Evolutionary conservation across 768 basidiomycete species (phyloP).

Genomic region (Amyloporia xantha): DNA sequence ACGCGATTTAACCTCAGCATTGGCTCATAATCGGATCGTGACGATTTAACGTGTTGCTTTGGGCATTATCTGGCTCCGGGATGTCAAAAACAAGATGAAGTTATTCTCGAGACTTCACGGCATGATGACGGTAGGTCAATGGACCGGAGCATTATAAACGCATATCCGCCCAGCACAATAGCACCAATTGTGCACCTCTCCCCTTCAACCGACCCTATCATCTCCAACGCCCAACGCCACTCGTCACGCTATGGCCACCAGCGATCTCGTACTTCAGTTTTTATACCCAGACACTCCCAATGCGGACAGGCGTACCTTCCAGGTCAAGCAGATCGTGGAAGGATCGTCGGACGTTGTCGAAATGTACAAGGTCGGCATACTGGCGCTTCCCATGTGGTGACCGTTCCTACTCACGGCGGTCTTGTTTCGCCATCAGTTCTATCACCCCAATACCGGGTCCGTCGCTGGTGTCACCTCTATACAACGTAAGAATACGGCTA

Average conservation of each 20-base stretch:
- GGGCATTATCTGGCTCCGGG: background rate
- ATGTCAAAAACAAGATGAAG: background rate
- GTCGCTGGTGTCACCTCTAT: conserved; percentile 38
- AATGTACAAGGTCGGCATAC: conserved; percentile 35
- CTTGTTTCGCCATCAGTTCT: conserved; percentile 7
- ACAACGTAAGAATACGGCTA: conserved; percentile 40
- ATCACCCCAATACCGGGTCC: conserved; percentile 33
- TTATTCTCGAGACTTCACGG: background rate
- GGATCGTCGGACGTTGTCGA: conserved; percentile 25
- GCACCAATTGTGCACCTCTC: background rate
- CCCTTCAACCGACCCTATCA: background rate
- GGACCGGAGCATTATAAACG: background rate
- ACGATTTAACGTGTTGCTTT: conserved; percentile 11
- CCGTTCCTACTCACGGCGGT: background rate
- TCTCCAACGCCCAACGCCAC: background rate
- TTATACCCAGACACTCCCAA: conserved; percentile 22
- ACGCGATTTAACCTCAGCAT: conserved; percentile 20
- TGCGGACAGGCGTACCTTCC: conserved; percentile 39
- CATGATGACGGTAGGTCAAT: background rate
- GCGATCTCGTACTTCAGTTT: conserved; percentile 35
- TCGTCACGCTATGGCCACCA: conserved; percentile 9
- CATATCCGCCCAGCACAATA: background rate
- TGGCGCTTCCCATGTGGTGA: background rate
- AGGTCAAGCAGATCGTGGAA: conserved; percentile 30
- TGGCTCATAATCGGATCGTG: conserved; percentile 20